These are phyloP conservation scores for Penicillium sp. DNA, from an alignment of 2,329 filamentous ascomycete genomes.

Conservation along the genomic window DNA sequence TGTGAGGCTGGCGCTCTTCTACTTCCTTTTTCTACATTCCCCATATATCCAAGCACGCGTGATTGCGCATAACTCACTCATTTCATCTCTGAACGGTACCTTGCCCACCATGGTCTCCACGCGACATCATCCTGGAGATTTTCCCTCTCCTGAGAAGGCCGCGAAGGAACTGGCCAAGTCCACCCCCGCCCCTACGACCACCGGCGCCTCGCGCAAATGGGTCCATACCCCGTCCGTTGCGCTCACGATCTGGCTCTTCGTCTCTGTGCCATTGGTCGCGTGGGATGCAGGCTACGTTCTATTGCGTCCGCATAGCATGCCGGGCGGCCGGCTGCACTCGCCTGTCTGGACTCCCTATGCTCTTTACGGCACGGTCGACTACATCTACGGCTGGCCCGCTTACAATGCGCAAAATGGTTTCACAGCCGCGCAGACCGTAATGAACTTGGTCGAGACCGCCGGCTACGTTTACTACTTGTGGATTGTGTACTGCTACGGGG, in stretches of 20 bases:
- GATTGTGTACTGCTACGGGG: constrained; percentile 47
- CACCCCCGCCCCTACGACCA: constrained; percentile 23
- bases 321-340: constrained; percentile 65
- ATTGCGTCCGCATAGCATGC: constrained; percentile 75
- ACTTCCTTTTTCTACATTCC: not conserved
- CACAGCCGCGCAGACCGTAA: constrained; percentile 64
- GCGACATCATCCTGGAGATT: constrained; percentile 51
- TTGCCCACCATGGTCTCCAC: constrained; percentile 51
- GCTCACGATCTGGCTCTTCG: constrained; percentile 64
- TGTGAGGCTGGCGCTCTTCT: not conserved
- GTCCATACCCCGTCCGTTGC: constrained; percentile 58
- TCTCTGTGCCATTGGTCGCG: constrained; percentile 71
- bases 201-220: constrained; percentile 38
- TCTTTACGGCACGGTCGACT: constrained; percentile 73
- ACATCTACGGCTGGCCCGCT: constrained; percentile 74
- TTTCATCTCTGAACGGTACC: not conserved
- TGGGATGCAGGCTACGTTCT: constrained; percentile 82
- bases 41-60: not conserved
- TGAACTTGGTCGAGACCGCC: constrained; percentile 65
- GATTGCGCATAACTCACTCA: not conserved
- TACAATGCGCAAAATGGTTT: constrained; percentile 67
- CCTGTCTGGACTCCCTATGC: constrained; percentile 73
- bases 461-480: constrained; percentile 62
- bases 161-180: constrained; percentile 24
- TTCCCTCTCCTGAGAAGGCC: constrained; percentile 36